Percentiles rank a stretch among this genome's conserved stretches.
These are phyloP conservation scores for Hippophae tibetana DNA, from an alignment of 306 rosid species.

Conservation along the genomic window DNA sequence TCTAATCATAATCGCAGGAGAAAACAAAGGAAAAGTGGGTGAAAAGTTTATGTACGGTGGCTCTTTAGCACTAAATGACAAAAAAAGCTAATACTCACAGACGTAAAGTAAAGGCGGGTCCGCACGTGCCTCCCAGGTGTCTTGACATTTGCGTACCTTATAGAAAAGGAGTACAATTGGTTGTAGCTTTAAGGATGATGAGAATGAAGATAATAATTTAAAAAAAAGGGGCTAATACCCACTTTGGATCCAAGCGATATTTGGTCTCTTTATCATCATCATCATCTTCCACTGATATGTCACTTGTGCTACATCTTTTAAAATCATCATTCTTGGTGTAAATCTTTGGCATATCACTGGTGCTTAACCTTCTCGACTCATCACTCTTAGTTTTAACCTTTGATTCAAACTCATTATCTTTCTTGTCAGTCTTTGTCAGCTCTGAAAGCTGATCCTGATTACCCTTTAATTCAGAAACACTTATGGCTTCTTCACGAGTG, in stretches of 20 bases:
- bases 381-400: slow-evolving; percentile 46
- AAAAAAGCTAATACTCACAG: slow-evolving; percentile 45
- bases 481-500: slow-evolving; percentile 93
- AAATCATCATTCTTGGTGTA: slow-evolving; percentile 52
- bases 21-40: background rate
- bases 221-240: slow-evolving; percentile 9
- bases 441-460: slow-evolving; percentile 40
- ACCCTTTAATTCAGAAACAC: slow-evolving; percentile 72
- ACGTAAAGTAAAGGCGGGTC: slow-evolving; percentile 93
- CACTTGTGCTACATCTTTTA: slow-evolving; percentile 42
- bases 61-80: background rate
- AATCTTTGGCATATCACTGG: slow-evolving; percentile 30
- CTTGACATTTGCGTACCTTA: slow-evolving; percentile 95
- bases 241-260: slow-evolving; percentile 99
- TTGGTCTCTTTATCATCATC: slow-evolving; percentile 88
- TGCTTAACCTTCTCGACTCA: slow-evolving; percentile 39
- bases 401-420: slow-evolving; percentile 42
- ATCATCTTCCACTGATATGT: slow-evolving; percentile 69
- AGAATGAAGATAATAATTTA: background rate
- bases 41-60: background rate
- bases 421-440: slow-evolving; percentile 35
- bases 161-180: slow-evolving; percentile 17
- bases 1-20: background rate
- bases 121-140: slow-evolving; percentile 96
- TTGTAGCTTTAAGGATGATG: slow-evolving; percentile 4